These are phyloP conservation scores for Colletotrichum limetticola DNA, from an alignment of 2,329 filamentous ascomycete genomes.

Conservation along the genomic window DNA sequence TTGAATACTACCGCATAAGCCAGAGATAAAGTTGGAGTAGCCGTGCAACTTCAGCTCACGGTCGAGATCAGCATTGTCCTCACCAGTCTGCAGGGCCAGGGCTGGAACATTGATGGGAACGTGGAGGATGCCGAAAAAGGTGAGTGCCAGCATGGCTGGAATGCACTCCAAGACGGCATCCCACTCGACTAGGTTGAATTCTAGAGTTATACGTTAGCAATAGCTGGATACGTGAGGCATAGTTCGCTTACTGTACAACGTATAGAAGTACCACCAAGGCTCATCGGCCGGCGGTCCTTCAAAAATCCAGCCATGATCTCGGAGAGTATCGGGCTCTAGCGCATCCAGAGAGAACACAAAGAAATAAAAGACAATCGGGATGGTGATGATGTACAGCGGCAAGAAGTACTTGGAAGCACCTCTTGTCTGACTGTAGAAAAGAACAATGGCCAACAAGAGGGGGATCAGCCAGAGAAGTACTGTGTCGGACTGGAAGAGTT, in stretches of 20 bases:
- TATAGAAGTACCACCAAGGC: conserved; percentile 98
- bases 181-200: conserved; percentile 86
- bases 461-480: conserved; percentile 86
- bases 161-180: conserved; percentile 83
- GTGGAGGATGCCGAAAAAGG: conserved; percentile 96
- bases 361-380: conserved; percentile 82
- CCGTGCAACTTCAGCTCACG: conserved; percentile 93
- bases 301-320: conserved; percentile 89
- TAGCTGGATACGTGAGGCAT: neutral
- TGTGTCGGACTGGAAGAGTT: conserved; percentile 79
- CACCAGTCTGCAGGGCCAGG: conserved; percentile 86
- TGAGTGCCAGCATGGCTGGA: conserved; percentile 95
- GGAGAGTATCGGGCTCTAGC: conserved; percentile 74
- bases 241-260: conserved; percentile 80
- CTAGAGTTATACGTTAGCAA: conserved; percentile 54
- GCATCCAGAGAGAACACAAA: conserved; percentile 76
- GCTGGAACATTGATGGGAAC: conserved; percentile 98
- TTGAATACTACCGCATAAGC: conserved; percentile 86
- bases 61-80: conserved; percentile 92
- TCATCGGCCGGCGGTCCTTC: conserved; percentile 84
- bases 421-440: conserved; percentile 81
- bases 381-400: conserved; percentile 84
- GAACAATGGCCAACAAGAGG: conserved; percentile 76
- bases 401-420: conserved; percentile 86
- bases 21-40: conserved; percentile 91